A percentile compares a stretch with the other conserved stretches of the same genome.
phyloP scores from a whole-genome alignment of 2,329 filamentous ascomycete species.

The Fusarium chaquense region DNA sequence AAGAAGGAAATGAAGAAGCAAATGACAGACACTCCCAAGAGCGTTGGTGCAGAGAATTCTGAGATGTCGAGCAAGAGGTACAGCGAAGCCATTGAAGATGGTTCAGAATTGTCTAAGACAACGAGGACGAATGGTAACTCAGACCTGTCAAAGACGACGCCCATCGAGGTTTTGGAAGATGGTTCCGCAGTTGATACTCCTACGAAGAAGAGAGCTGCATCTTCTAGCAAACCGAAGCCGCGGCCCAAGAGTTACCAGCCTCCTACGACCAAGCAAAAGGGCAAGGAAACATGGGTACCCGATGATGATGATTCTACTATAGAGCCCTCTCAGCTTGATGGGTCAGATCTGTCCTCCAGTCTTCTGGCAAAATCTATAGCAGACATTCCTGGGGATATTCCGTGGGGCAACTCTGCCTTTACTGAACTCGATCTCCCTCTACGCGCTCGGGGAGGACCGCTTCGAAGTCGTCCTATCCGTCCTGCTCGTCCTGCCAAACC shows the following conservation, averaged over 20 bases:
- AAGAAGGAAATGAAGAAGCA: slow-evolving; percentile 47
- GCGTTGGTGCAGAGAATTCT: slow-evolving; percentile 21
- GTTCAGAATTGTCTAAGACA: slow-evolving; percentile 40
- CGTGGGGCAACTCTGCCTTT: slow-evolving; percentile 75
- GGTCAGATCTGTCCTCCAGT: slow-evolving; percentile 53
- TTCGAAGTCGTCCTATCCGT: slow-evolving; percentile 56
- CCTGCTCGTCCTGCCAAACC: slow-evolving; percentile 55
- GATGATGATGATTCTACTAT: slow-evolving; percentile 50
- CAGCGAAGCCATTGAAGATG: slow-evolving; percentile 32
- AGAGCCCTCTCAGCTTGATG: slow-evolving; percentile 43
- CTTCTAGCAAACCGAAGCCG: slow-evolving; percentile 44
- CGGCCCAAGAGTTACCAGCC: slow-evolving; percentile 46
- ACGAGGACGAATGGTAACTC: slow-evolving; percentile 23
- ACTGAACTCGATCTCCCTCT: slow-evolving; percentile 71
- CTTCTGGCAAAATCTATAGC: slow-evolving; percentile 65
- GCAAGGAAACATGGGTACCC: slow-evolving; percentile 48
- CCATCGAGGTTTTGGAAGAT: slow-evolving; percentile 54
- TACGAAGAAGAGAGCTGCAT: slow-evolving; percentile 51
- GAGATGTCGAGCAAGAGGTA: slow-evolving; percentile 28
- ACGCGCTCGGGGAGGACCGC: slow-evolving; percentile 56
- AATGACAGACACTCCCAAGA: slow-evolving; percentile 31
- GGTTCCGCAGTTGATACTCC: slow-evolving; percentile 56
- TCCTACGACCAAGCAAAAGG: slow-evolving; percentile 40
- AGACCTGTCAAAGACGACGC: slow-evolving; percentile 6
- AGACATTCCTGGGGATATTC: slow-evolving; percentile 68